phyloP scores from a whole-genome alignment of 1,284 basidiomycete species.

The Ustilago loliicola region DNA sequence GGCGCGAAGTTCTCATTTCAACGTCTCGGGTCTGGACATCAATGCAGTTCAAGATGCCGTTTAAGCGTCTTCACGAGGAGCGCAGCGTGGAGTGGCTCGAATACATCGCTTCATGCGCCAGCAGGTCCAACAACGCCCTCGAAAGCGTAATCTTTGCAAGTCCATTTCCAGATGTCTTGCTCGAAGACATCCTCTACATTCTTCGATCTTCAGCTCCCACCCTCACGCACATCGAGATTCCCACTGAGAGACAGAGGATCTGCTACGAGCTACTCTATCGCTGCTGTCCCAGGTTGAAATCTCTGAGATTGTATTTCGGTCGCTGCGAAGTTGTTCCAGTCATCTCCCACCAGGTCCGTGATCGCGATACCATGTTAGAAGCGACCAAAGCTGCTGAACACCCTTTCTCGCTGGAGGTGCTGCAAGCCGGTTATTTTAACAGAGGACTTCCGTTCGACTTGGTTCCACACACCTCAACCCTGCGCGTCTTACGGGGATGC shows the following conservation, averaged over 20 bases:
- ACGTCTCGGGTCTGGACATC: not conserved
- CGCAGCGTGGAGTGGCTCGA: not conserved
- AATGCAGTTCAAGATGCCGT: not conserved
- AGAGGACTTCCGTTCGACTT: not conserved
- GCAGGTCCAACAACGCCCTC: not conserved
- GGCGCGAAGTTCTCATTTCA: not conserved
- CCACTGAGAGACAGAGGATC: not conserved
- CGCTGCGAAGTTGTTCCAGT: too few species aligned
- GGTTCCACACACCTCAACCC: not conserved
- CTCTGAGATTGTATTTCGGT: not conserved
- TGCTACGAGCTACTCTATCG: constrained; percentile 4
- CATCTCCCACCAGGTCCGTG: not conserved
- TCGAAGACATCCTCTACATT: not conserved
- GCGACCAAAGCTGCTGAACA: not conserved
- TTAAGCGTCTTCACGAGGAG: not conserved
- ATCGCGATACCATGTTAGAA: not conserved
- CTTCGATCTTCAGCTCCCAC: not conserved
- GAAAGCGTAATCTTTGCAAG: not conserved
- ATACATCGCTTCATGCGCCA: not conserved
- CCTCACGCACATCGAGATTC: not conserved
- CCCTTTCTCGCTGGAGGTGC: not conserved
- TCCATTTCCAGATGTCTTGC: not conserved
- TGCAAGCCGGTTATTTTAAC: not conserved
- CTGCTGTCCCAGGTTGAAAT: not conserved
- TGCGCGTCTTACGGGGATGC: not conserved